Conservation (phyloP, 2,329 filamentous ascomycete species). For the Cladobotryum protrusum region DNA sequence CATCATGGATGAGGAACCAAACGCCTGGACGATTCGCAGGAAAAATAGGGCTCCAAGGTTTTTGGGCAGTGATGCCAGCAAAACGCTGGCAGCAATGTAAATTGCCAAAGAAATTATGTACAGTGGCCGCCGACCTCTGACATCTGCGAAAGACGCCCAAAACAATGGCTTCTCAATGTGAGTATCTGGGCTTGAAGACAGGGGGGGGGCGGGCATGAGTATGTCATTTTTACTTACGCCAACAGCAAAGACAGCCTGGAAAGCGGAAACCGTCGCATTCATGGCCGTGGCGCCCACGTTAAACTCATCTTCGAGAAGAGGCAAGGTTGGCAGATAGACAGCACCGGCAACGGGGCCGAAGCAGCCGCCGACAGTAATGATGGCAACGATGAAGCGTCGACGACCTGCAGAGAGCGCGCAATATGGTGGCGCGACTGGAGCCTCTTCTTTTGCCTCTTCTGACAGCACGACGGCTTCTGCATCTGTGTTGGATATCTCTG, state of each 20-base stretch:
- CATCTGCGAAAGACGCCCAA: constrained; percentile 34
- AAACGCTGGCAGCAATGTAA: constrained; percentile 32
- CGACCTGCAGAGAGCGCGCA: constrained; percentile 31
- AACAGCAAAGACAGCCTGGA: constrained; percentile 38
- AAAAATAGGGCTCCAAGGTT: constrained; percentile 32
- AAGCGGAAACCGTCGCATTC: constrained; percentile 39
- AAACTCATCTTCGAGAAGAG: constrained; percentile 32
- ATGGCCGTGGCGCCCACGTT: constrained; percentile 28
- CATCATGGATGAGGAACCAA: constrained; percentile 36
- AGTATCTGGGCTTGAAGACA: not conserved
- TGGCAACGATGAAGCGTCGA: constrained; percentile 30
- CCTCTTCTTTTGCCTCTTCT: not conserved
- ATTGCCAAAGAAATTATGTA: constrained; percentile 34
- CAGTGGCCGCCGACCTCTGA: constrained; percentile 32
- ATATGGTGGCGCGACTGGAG: constrained; percentile 21
- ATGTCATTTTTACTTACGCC: constrained; percentile 19
- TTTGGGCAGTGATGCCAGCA: constrained; percentile 32
- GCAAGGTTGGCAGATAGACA: constrained; percentile 38
- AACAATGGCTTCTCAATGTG: constrained; percentile 29
- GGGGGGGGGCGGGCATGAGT: not conserved
- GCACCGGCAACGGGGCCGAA: constrained; percentile 37
- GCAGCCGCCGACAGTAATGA: constrained; percentile 36
- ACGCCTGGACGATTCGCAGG: constrained; percentile 35
- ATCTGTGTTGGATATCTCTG: no score
- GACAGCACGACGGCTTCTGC: not conserved